Percentiles rank a stretch among this genome's conserved stretches.
Conservation (phyloP, 2,329 filamentous ascomycete species). For the Colletotrichum cordylinicola region DNA sequence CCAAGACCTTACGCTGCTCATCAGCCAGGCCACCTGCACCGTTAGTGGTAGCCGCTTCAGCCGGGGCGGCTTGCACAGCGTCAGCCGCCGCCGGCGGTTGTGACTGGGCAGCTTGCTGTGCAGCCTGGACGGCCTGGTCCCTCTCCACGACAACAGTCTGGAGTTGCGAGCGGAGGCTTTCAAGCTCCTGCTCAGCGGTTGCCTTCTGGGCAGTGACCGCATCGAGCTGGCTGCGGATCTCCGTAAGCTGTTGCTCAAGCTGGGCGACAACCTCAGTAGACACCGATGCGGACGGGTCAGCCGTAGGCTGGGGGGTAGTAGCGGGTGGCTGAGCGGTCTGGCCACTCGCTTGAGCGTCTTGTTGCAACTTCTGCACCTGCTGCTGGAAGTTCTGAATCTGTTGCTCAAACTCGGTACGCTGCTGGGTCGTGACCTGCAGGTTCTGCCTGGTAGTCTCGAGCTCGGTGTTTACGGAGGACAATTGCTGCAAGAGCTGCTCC, state of each 20-base stretch:
- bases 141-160: slow-evolving; percentile 67
- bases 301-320: slow-evolving; percentile 34
- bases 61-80: not conserved
- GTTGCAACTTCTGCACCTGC: slow-evolving; percentile 43
- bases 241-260: slow-evolving; percentile 55
- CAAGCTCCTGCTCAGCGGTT: slow-evolving; percentile 68
- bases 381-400: slow-evolving; percentile 50
- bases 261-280: slow-evolving; percentile 52
- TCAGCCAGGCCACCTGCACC: slow-evolving; percentile 48
- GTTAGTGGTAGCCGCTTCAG: not conserved
- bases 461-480: slow-evolving; percentile 58
- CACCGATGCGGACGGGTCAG: slow-evolving; percentile 44
- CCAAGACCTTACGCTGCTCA: slow-evolving; percentile 64
- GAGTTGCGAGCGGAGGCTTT: slow-evolving; percentile 62
- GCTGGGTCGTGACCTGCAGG: slow-evolving; percentile 33
- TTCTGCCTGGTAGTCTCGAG: slow-evolving; percentile 53
- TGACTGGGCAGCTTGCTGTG: slow-evolving; percentile 29
- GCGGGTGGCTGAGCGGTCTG: slow-evolving; percentile 40
- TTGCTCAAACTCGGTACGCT: slow-evolving; percentile 43
- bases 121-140: slow-evolving; percentile 59
- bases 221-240: slow-evolving; percentile 67
- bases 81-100: slow-evolving; percentile 13
- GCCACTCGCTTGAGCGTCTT: slow-evolving; percentile 40
- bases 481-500: slow-evolving; percentile 54
- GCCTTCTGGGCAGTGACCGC: slow-evolving; percentile 71